phyloP scores from a whole-genome alignment of 192 early-diverging fungal genomes.

The Podila epicladia region DNA sequence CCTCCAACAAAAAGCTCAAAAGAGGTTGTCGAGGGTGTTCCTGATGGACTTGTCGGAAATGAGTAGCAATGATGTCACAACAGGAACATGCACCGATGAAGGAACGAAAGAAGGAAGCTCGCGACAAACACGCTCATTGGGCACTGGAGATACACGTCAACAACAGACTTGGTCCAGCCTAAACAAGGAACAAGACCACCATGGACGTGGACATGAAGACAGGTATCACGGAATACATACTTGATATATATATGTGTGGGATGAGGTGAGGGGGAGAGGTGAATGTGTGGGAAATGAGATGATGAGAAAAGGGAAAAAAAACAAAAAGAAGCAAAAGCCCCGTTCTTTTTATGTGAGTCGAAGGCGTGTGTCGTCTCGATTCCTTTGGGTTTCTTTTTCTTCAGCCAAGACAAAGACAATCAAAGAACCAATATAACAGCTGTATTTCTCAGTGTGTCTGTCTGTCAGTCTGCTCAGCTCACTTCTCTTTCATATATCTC shows the following conservation, averaged over 20 bases:
- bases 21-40: not conserved
- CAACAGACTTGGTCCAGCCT: no score
- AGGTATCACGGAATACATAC: not conserved
- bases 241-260: not conserved
- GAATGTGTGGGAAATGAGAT: not conserved
- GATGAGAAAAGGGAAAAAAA: not conserved
- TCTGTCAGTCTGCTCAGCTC: constrained; percentile 2
- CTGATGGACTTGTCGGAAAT: not conserved
- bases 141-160: no score
- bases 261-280: not conserved
- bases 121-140: no score
- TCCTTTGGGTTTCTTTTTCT: not conserved
- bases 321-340: not conserved
- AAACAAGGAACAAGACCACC: no score
- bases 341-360: not conserved
- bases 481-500: not conserved
- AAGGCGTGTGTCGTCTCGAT: not conserved
- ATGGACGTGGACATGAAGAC: not conserved
- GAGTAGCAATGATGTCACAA: not conserved
- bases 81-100: not conserved
- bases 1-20: not conserved
- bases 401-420: not conserved
- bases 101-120: no score
- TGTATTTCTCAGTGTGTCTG: not conserved
- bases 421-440: not conserved